Evolutionary conservation across 192 early-diverging fungal species (phyloP).

Genomic region (Chytriomyces hyalinus): DNA sequence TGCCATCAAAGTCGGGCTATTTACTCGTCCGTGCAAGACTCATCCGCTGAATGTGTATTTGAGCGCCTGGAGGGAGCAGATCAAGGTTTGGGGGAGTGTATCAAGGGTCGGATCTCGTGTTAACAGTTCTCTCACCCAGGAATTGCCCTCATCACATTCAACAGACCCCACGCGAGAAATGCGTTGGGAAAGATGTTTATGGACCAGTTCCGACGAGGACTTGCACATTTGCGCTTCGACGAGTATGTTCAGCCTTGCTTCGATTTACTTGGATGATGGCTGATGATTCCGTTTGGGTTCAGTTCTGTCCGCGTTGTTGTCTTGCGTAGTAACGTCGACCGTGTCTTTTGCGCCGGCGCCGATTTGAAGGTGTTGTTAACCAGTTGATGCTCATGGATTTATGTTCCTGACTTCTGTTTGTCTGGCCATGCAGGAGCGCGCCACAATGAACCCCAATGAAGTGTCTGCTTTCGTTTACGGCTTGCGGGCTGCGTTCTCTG

Average conservation of each 20-base stretch:
- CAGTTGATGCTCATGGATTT: neutral
- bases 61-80: conserved; percentile 23
- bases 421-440: conserved; percentile 68
- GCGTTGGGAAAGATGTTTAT: conserved; percentile 85
- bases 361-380: conserved; percentile 77
- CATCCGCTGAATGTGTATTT: conserved; percentile 31
- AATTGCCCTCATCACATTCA: conserved; percentile 80
- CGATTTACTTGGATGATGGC: neutral
- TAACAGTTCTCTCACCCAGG: conserved; percentile 47
- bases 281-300: neutral
- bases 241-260: conserved; percentile 46
- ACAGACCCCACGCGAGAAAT: conserved; percentile 86
- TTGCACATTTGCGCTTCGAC: conserved; percentile 70
- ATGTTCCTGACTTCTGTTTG: neutral
- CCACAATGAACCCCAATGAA: conserved; percentile 75
- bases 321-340: conserved; percentile 74
- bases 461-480: conserved; percentile 82
- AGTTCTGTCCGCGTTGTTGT: conserved; percentile 78
- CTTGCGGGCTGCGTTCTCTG: conserved; percentile 76
- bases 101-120: neutral
- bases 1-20: no score
- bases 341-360: conserved; percentile 94
- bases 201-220: conserved; percentile 65
- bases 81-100: conserved; percentile 8
- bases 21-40: no score